These are phyloP conservation scores for Andrographis paniculata DNA, from an alignment of 305 asterid species.

Conservation along the genomic window DNA sequence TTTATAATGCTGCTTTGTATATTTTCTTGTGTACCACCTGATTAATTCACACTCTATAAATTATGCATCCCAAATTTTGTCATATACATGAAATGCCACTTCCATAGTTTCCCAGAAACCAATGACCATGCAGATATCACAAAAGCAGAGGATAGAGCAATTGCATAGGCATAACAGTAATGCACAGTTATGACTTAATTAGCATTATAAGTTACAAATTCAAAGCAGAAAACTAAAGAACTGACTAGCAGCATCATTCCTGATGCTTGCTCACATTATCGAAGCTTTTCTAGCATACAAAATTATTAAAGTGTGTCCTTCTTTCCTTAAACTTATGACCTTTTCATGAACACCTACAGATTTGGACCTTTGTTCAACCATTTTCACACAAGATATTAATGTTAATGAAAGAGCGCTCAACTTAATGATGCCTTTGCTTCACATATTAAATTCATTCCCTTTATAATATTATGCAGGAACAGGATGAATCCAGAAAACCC, in stretches of 20 bases:
- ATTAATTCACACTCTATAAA: not conserved
- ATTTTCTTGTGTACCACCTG: too few relatives aligned
- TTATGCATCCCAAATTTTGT: not conserved
- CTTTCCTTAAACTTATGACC: not conserved
- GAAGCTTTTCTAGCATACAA: slow-evolving; percentile 6
- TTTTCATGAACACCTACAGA: not conserved
- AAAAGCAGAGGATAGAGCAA: not conserved
- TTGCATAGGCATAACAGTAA: too few relatives aligned
- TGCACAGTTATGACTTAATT: too few relatives aligned
- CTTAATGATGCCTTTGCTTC: not conserved
- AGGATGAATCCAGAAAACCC: not conserved
- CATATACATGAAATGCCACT: not conserved
- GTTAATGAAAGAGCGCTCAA: not conserved
- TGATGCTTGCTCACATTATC: not conserved
- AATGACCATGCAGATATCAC: not conserved
- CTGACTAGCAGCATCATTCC: not conserved
- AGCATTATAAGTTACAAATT: not conserved
- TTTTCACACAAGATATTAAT: not conserved
- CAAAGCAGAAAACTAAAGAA: not conserved
- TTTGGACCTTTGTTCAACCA: not conserved
- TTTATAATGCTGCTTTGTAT: not conserved
- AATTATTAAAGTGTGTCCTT: not conserved
- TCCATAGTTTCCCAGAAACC: not conserved
- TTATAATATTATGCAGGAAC: not conserved
- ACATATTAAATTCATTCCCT: slow-evolving; percentile 3